Conservation (phyloP, 129 eudicot species). For the Erigeron canadensis region DNA sequence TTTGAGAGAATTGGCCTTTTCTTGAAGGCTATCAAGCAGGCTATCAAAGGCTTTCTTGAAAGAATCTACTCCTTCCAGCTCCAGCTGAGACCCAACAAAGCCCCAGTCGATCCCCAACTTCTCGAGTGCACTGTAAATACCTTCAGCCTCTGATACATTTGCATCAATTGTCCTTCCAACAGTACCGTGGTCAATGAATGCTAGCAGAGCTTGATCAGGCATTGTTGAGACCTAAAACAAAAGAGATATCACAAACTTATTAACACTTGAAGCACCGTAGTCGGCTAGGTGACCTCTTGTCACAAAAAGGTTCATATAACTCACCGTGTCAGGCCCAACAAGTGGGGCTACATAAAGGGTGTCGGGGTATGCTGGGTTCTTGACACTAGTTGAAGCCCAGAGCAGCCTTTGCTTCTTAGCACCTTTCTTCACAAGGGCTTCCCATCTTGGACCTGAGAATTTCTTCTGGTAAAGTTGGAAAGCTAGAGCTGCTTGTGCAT, state of each 20-base stretch:
- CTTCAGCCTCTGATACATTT: conserved; percentile 91
- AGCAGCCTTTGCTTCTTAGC: conserved; percentile 96
- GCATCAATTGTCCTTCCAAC: conserved; percentile 89
- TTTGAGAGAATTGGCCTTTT: conserved; percentile 91
- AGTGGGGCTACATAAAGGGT: conserved; percentile 96
- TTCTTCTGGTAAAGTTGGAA: conserved; percentile 96
- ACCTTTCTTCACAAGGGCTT: conserved; percentile 96
- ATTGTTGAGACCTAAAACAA: conserved; percentile 82
- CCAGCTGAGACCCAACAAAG: conserved; percentile 79
- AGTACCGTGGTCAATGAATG: conserved; percentile 84
- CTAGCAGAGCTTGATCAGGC: conserved; percentile 98
- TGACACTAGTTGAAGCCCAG: conserved; percentile 99
- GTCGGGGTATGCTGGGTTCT: conserved; percentile 97
- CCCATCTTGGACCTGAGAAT: conserved; percentile 99
- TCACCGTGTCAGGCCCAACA: conserved; percentile 94
- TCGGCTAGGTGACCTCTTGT: neutral
- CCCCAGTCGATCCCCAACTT: conserved; percentile 93
- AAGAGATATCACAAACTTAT: neutral
- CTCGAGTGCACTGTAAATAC: conserved; percentile 91
- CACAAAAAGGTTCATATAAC: conserved; percentile 22
- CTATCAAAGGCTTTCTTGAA: conserved; percentile 98
- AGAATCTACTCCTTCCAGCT: conserved; percentile 92
- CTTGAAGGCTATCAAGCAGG: conserved; percentile 87
- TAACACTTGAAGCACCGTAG: neutral
- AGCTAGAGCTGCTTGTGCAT: conserved; percentile 97